Conservation (phyloP, 1,284 basidiomycete genomes). For the Tremellales sp. region DNA sequence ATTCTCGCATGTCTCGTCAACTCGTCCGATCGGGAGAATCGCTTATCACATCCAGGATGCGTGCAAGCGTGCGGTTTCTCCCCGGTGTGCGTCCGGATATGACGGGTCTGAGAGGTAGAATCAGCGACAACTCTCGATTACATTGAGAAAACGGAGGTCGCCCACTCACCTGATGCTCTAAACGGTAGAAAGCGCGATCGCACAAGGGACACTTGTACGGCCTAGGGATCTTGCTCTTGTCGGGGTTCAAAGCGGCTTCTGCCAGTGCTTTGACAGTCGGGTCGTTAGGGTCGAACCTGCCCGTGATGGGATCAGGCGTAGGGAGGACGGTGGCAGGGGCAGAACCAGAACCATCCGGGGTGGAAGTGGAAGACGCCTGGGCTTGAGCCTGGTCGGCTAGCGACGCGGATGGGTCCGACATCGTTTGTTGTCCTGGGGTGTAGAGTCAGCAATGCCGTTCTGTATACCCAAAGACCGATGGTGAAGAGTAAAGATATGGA, state of each 20-base stretch:
- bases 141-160: too few species aligned
- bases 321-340: slow-evolving; percentile 21
- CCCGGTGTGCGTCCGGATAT: slow-evolving; percentile 96
- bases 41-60: slow-evolving; percentile 93
- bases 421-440: not conserved
- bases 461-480: too few species aligned
- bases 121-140: too few species aligned
- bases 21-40: slow-evolving; percentile 95
- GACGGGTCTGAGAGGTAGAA: slow-evolving; percentile 67
- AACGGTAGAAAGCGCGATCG: slow-evolving; percentile 80
- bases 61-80: slow-evolving; percentile 95
- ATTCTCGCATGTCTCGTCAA: slow-evolving; percentile 93
- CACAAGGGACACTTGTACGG: slow-evolving; percentile 97
- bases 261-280: slow-evolving; percentile 49
- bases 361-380: too few species aligned
- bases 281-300: slow-evolving; percentile 49
- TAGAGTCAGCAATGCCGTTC: too few species aligned
- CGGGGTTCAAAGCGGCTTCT: slow-evolving; percentile 50
- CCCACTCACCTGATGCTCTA: slow-evolving; percentile 89
- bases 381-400: too few species aligned
- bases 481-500: too few species aligned
- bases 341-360: too few species aligned
- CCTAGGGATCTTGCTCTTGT: slow-evolving; percentile 58
- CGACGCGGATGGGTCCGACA: not conserved
- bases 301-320: slow-evolving; percentile 47